Evolutionary conservation across 2,329 filamentous ascomycete genomes (phyloP).

Genomic region (Ilyonectria sp.): DNA sequence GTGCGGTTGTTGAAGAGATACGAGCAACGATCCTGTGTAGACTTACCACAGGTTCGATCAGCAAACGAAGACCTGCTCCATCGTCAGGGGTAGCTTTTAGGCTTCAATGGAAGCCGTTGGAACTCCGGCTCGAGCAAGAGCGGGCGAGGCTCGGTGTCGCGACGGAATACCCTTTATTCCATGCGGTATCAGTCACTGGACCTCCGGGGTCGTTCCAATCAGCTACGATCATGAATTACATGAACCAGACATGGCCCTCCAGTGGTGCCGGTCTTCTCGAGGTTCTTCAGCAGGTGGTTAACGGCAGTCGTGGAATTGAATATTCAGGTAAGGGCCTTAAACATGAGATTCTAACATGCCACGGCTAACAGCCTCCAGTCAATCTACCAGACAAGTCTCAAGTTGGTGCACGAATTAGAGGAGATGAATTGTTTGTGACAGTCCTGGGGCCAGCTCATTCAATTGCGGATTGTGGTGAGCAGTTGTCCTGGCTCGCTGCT

Average conservation of each 20-base stretch:
- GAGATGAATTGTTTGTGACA: not conserved
- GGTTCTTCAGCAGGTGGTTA: not conserved
- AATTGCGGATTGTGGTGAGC: not conserved
- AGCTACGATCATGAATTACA: not conserved
- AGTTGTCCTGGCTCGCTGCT: not conserved
- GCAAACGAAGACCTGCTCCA: not conserved
- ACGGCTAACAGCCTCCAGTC: not conserved
- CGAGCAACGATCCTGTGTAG: not conserved
- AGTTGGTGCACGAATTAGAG: not conserved
- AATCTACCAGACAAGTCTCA: not conserved
- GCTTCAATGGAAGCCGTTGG: not conserved
- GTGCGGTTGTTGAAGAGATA: not conserved
- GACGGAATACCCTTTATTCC: not conserved
- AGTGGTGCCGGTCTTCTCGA: not conserved
- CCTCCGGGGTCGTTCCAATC: not conserved
- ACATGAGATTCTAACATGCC: not conserved
- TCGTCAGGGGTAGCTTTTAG: not conserved
- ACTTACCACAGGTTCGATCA: not conserved
- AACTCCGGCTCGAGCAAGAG: not conserved
- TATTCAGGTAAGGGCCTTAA: not conserved
- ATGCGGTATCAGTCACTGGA: not conserved
- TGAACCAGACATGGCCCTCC: not conserved
- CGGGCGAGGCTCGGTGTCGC: too few species aligned
- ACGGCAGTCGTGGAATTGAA: not conserved
- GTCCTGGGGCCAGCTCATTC: not conserved